phyloP scores from a whole-genome alignment of 2,329 filamentous ascomycete genomes.

The Akanthomyces uredinophilus region DNA sequence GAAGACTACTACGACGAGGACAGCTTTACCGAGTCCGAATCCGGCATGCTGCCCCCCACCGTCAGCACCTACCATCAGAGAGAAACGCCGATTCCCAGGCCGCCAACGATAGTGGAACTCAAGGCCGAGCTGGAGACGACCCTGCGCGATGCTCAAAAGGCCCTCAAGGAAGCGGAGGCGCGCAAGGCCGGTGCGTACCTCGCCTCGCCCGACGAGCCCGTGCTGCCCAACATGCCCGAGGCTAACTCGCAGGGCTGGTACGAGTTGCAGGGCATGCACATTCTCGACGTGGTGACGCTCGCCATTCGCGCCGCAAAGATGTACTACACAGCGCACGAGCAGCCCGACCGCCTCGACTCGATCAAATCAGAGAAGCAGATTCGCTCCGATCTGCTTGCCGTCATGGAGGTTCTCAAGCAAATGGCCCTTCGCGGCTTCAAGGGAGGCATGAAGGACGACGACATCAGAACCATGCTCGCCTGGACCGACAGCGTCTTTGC shows the following conservation, averaged over 20 bases:
- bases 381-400: constrained; percentile 73
- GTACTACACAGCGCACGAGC: constrained; percentile 91
- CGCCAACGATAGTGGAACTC: constrained; percentile 76
- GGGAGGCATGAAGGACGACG: constrained; percentile 73
- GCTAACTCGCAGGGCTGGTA: constrained; percentile 62
- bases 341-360: constrained; percentile 75
- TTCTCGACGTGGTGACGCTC: constrained; percentile 87
- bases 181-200: constrained; percentile 30
- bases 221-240: constrained; percentile 37
- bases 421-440: constrained; percentile 86
- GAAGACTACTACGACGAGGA: constrained; percentile 49
- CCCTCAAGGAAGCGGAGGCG: constrained; percentile 55
- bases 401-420: constrained; percentile 86
- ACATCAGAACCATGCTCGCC: constrained; percentile 65
- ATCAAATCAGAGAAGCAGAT: constrained; percentile 87
- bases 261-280: constrained; percentile 85
- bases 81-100: constrained; percentile 74
- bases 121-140: constrained; percentile 62
- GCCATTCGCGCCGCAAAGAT: constrained; percentile 94
- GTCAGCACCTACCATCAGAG: constrained; percentile 92
- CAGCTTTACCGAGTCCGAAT: constrained; percentile 57
- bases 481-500: constrained; percentile 78
- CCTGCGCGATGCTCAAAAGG: constrained; percentile 63
- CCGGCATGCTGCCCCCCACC: constrained; percentile 88
- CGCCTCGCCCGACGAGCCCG: constrained; percentile 24